Conservation (phyloP, 1,284 basidiomycete genomes). For the Amylostereum areolatum region DNA sequence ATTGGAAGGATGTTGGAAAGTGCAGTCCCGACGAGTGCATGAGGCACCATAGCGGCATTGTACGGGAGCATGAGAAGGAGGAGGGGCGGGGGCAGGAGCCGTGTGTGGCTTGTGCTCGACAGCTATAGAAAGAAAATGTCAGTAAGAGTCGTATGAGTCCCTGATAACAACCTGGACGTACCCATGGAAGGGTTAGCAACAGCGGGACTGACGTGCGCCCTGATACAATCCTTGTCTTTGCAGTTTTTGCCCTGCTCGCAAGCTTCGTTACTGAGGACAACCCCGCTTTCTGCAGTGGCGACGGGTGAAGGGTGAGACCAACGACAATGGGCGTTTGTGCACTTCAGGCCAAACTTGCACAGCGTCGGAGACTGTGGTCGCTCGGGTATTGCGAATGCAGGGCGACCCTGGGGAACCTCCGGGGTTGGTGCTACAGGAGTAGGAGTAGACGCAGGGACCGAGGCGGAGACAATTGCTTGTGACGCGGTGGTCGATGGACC, state of each 20-base stretch:
- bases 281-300: constrained; percentile 86
- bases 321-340: constrained; percentile 80
- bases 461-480: constrained; percentile 14
- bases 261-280: constrained; percentile 86
- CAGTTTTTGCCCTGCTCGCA: constrained; percentile 84
- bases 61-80: constrained; percentile 16
- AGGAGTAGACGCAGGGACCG: constrained; percentile 20
- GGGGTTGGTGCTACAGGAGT: constrained; percentile 3
- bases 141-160: neutral
- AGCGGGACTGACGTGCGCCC: constrained; percentile 84
- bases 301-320: constrained; percentile 91
- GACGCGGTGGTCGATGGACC: constrained; percentile 7
- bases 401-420: constrained; percentile 21
- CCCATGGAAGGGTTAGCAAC: constrained; percentile 57
- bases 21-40: constrained; percentile 71
- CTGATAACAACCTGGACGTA: constrained; percentile 13
- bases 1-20: constrained; percentile 58
- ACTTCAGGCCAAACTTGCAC: constrained; percentile 88
- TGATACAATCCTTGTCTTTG: constrained; percentile 86
- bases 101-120: constrained; percentile 30
- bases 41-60: constrained; percentile 60
- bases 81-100: constrained; percentile 17
- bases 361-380: constrained; percentile 79
- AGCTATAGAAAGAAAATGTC: constrained; percentile 17
- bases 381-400: constrained; percentile 57